Percentiles rank a stretch among this genome's conserved stretches.
Conservation (phyloP, 2,329 filamentous ascomycete genomes). For the Emmonsiellopsis sp. region DNA sequence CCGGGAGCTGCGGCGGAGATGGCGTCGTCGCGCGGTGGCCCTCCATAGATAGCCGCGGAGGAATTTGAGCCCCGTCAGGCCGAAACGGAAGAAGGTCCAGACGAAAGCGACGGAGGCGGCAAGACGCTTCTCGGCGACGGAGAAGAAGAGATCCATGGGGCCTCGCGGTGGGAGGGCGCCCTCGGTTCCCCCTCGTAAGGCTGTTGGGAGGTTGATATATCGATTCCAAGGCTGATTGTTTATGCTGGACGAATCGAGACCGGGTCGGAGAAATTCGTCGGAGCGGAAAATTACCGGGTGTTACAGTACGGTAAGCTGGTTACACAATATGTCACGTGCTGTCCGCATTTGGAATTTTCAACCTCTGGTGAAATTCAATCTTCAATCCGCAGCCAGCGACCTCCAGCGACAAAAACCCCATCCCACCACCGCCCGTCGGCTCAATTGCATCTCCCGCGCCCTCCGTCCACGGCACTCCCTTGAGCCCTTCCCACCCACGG, state of each 20-base stretch:
- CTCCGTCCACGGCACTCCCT: not conserved
- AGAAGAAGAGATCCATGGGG: constrained; percentile 12
- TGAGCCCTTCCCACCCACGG: not conserved
- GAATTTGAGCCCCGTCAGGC: not conserved
- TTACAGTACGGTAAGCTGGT: not conserved
- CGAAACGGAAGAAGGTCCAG: constrained; percentile 8
- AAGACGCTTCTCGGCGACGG: constrained; percentile 9
- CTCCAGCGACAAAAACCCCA: not conserved
- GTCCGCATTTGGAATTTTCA: not conserved
- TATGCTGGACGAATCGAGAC: not conserved
- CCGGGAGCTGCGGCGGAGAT: not conserved
- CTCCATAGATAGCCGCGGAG: constrained; percentile 5
- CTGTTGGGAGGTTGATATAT: not conserved
- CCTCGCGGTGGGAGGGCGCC: not conserved
- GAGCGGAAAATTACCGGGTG: not conserved
- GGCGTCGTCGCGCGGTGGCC: not conserved
- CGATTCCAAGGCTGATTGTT: no score
- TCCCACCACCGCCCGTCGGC: not conserved
- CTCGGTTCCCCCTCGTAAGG: not conserved
- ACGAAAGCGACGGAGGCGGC: constrained; percentile 8
- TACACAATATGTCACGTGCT: not conserved
- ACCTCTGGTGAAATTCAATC: not conserved
- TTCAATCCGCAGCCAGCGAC: not conserved
- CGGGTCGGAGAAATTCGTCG: not conserved
- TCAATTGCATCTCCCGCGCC: not conserved